These are phyloP conservation scores for Tricholoma terreum DNA, from an alignment of 768 basidiomycete genomes.

Conservation along the genomic window DNA sequence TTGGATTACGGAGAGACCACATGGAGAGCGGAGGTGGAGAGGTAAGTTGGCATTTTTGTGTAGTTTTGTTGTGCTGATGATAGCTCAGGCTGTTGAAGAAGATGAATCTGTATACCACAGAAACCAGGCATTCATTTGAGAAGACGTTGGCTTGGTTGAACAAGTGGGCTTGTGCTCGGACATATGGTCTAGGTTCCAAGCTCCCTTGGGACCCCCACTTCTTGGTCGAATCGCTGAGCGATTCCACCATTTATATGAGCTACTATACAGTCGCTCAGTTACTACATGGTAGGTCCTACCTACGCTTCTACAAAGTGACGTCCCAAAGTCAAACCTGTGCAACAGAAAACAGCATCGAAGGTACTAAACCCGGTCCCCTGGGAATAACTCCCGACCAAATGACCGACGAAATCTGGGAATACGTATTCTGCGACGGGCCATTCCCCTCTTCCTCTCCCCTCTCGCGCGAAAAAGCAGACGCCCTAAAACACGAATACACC, in stretches of 20 bases:
- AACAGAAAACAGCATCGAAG: constrained; percentile 70
- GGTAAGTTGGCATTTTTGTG: constrained; percentile 39
- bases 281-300: constrained; percentile 67
- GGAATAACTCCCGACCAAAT: constrained; percentile 87
- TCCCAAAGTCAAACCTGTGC: not conserved
- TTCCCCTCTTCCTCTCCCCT: constrained; percentile 70
- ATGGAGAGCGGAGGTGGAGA: constrained; percentile 88
- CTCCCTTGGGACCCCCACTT: constrained; percentile 97
- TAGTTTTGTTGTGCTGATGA: constrained; percentile 7
- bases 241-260: constrained; percentile 98
- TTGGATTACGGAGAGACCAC: constrained; percentile 89
- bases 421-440: constrained; percentile 76
- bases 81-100: constrained; percentile 61
- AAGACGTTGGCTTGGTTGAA: constrained; percentile 92
- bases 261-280: constrained; percentile 95
- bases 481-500: constrained; percentile 84
- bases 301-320: not conserved
- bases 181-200: constrained; percentile 92
- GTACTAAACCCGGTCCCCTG: constrained; percentile 73
- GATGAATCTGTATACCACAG: constrained; percentile 90
- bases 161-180: constrained; percentile 98
- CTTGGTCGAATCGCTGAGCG: constrained; percentile 94
- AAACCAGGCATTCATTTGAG: constrained; percentile 92
- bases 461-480: constrained; percentile 73
- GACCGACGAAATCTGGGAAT: constrained; percentile 98